Evolutionary conservation across 2,329 filamentous ascomycete species (phyloP).

Genomic region (Bimuria novae-zelandiae): DNA sequence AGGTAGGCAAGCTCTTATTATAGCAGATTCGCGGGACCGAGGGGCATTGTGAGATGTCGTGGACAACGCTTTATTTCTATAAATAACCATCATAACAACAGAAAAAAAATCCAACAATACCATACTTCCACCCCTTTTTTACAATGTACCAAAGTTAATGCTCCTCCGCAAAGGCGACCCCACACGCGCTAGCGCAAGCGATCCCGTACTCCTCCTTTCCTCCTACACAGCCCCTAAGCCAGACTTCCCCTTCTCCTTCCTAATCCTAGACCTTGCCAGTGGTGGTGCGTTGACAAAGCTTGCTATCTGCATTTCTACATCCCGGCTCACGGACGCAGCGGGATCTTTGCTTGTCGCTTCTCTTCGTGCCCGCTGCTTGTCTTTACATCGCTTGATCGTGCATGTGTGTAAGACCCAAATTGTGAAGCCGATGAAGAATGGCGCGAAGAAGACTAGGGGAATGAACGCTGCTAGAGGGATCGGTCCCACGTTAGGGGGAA

Average conservation of each 20-base stretch:
- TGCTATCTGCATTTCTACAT: constrained; percentile 9
- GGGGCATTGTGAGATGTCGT: not conserved
- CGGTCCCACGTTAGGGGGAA: not conserved
- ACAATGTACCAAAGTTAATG: not conserved
- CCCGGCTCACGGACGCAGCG: not conserved
- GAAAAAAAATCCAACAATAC: not conserved
- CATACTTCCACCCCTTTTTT: no score
- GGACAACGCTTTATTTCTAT: not conserved
- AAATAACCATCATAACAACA: not conserved
- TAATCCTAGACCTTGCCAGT: not conserved
- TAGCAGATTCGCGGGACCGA: not conserved
- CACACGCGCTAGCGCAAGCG: not conserved
- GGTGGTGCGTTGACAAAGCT: not conserved
- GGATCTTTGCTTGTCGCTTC: not conserved
- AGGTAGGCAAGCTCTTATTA: no score
- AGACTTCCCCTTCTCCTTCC: not conserved
- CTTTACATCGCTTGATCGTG: not conserved
- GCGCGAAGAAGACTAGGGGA: constrained; percentile 10
- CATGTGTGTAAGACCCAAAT: constrained; percentile 1
- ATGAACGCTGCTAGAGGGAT: constrained; percentile 14
- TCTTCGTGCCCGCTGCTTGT: not conserved
- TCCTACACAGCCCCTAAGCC: not conserved
- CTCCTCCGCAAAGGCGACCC: no score
- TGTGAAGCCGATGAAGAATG: constrained; percentile 1
- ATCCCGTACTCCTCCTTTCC: not conserved